A percentile compares a stretch with the other conserved stretches of the same genome.
phyloP scores from a whole-genome alignment of 2,329 filamentous ascomycete genomes.

The Alternaria ventricosa region DNA sequence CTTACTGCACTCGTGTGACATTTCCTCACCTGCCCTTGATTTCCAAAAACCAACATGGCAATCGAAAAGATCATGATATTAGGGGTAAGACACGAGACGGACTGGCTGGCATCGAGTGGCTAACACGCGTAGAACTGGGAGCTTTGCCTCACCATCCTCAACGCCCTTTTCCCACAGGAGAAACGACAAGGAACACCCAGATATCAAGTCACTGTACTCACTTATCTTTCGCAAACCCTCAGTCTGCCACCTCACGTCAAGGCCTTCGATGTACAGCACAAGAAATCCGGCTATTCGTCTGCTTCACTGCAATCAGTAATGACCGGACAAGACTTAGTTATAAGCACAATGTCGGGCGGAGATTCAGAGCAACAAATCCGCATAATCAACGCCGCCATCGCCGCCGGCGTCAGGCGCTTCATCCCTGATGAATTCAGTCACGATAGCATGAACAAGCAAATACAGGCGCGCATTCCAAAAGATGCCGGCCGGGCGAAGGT shows the following conservation, averaged over 20 bases:
- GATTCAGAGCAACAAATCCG: constrained; percentile 30
- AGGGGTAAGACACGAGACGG: constrained; percentile 26
- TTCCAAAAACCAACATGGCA: constrained; percentile 11
- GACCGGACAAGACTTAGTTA: constrained; percentile 46
- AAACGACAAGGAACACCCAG: neutral
- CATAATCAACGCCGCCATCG: constrained; percentile 50
- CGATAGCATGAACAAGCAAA: constrained; percentile 37
- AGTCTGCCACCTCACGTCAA: constrained; percentile 23
- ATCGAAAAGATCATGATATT: constrained; percentile 35
- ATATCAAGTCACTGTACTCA: constrained; percentile 33
- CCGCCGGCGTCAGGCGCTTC: constrained; percentile 50
- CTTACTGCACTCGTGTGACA: neutral
- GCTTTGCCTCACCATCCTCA: constrained; percentile 32
- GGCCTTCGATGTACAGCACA: constrained; percentile 20
- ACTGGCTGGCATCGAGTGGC: neutral
- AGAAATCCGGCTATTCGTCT: constrained; percentile 39
- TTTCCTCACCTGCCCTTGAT: neutral
- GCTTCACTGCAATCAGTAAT: constrained; percentile 42
- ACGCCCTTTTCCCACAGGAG: constrained; percentile 21
- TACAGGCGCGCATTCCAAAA: constrained; percentile 41
- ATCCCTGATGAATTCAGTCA: constrained; percentile 53
- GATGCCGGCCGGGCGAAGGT: constrained; percentile 36
- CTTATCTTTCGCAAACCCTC: constrained; percentile 30
- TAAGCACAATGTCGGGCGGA: constrained; percentile 43
- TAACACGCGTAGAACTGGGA: constrained; percentile 31